Conservation (phyloP, 2,329 filamentous ascomycete genomes). For the Colletotrichum caudatum region DNA sequence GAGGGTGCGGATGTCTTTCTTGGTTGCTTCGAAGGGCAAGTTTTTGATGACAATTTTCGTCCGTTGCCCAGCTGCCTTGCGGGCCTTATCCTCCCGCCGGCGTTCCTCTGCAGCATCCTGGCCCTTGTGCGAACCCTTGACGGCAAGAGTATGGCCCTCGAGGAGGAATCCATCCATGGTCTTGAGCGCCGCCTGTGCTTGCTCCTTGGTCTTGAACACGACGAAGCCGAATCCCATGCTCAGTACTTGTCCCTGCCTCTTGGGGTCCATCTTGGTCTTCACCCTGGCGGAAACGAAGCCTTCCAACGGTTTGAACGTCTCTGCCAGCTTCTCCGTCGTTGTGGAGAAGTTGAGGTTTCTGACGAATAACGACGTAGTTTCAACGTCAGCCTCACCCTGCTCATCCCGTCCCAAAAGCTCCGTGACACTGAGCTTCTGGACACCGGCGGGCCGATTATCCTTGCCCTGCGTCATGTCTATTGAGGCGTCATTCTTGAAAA, state of each 20-base stretch:
- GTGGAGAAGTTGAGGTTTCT: slow-evolving; percentile 95
- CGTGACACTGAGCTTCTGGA: slow-evolving; percentile 74
- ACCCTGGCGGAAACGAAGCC: slow-evolving; percentile 91
- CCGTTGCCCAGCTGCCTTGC: slow-evolving; percentile 79
- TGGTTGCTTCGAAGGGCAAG: slow-evolving; percentile 92
- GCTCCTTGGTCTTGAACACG: slow-evolving; percentile 82
- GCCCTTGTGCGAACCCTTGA: slow-evolving; percentile 89
- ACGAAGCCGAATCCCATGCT: slow-evolving; percentile 99
- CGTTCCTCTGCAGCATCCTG: slow-evolving; percentile 89
- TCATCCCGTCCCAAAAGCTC: slow-evolving; percentile 74
- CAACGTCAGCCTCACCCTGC: slow-evolving; percentile 65
- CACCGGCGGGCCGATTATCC: slow-evolving; percentile 55
- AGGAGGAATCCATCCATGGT: slow-evolving; percentile 91
- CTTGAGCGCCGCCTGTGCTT: slow-evolving; percentile 82
- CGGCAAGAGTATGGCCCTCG: slow-evolving; percentile 86
- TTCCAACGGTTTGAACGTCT: slow-evolving; percentile 83
- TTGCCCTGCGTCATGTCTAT: slow-evolving; percentile 46
- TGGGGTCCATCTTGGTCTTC: slow-evolving; percentile 94
- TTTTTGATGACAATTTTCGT: slow-evolving; percentile 99
- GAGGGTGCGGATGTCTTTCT: slow-evolving; percentile 88
- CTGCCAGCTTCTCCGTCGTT: slow-evolving; percentile 78
- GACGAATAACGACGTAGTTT: slow-evolving; percentile 89
- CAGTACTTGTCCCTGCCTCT: slow-evolving; percentile 85
- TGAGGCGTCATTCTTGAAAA: slow-evolving; percentile 66
- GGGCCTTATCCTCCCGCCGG: slow-evolving; percentile 83